A percentile compares a stretch with the other conserved stretches of the same genome.
Evolutionary conservation across 1,284 basidiomycete species (phyloP).

Genomic region (Sporisorium sorghi): DNA sequence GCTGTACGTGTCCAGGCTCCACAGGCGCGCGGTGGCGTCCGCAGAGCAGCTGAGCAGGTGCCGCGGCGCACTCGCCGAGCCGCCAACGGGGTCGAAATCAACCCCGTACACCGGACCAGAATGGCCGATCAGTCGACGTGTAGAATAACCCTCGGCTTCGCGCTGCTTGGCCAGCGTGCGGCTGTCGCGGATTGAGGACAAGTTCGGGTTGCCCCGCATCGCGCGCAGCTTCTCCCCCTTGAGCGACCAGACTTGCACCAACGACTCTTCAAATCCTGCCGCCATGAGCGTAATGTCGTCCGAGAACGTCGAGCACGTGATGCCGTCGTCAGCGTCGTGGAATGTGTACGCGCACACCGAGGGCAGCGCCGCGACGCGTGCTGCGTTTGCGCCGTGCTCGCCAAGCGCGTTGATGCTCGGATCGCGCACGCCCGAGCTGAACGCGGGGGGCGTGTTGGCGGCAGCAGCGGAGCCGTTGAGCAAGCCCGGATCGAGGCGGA

Average conservation of each 20-base stretch:
- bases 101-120: conserved; percentile 95
- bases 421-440: conserved; percentile 54
- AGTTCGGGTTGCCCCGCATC: conserved; percentile 79
- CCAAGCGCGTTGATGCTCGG: conserved; percentile 49
- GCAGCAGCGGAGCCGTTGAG: conserved; percentile 15
- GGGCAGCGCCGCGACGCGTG: conserved; percentile 62
- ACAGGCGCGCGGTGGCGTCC: conserved; percentile 89
- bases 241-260: conserved; percentile 92
- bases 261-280: conserved; percentile 94
- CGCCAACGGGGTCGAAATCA: conserved; percentile 89
- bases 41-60: conserved; percentile 93
- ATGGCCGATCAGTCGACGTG: conserved; percentile 92
- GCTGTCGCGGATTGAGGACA: conserved; percentile 76
- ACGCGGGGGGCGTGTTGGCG: too few species aligned
- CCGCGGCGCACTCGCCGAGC: conserved; percentile 84
- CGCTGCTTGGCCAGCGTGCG: conserved; percentile 55
- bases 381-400: conserved; percentile 55
- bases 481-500: conserved; percentile 58
- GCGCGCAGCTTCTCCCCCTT: conserved; percentile 89
- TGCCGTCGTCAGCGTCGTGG: conserved; percentile 70
- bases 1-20: conserved; percentile 94
- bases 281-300: conserved; percentile 93
- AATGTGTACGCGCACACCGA: conserved; percentile 68
- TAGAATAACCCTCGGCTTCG: conserved; percentile 40
- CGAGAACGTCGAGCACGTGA: conserved; percentile 89